phyloP scores from a whole-genome alignment of 495 filamentous ascomycete species.

The Podospora sp. region DNA sequence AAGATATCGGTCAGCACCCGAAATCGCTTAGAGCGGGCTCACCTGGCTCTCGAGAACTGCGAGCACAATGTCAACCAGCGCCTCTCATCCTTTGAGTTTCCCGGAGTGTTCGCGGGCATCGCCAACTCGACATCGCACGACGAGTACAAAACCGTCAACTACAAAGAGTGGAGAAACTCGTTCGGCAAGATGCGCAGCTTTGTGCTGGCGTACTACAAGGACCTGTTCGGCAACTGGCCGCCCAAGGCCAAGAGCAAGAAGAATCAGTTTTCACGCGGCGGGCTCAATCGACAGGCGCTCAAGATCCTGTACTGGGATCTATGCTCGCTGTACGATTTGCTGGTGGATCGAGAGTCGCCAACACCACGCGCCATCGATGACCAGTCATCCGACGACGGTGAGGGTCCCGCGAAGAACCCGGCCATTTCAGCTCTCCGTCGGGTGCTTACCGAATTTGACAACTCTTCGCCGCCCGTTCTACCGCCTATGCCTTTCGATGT shows the following conservation, averaged over 20 bases:
- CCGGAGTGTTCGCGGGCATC: slow-evolving; percentile 84
- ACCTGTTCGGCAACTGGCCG: slow-evolving; percentile 88
- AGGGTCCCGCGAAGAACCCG: slow-evolving; percentile 39
- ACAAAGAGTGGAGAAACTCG: slow-evolving; percentile 75
- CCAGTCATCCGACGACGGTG: slow-evolving; percentile 41
- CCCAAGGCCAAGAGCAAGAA: slow-evolving; percentile 91
- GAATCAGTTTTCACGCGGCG: slow-evolving; percentile 81
- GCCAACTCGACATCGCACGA: slow-evolving; percentile 73
- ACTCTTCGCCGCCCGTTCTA: slow-evolving; percentile 81
- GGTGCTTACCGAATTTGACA: slow-evolving; percentile 83
- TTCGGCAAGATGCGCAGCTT: slow-evolving; percentile 76
- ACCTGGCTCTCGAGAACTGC: slow-evolving; percentile 74
- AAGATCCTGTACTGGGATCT: slow-evolving; percentile 84
- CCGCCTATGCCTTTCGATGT: slow-evolving; percentile 92
- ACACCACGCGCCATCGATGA: slow-evolving; percentile 60
- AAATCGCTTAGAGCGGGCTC: slow-evolving; percentile 77
- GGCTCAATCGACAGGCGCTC: slow-evolving; percentile 82
- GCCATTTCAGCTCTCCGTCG: slow-evolving; percentile 61
- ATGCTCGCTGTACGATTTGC: slow-evolving; percentile 81
- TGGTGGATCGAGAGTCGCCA: slow-evolving; percentile 73
- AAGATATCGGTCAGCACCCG: slow-evolving; percentile 71
- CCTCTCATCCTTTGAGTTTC: slow-evolving; percentile 83
- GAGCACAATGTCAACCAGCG: slow-evolving; percentile 66
- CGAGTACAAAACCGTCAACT: slow-evolving; percentile 77
- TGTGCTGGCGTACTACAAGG: slow-evolving; percentile 75